Base-by-base conservation (phyloP, 306 rosid genomes). In the Nissolia schottii region DNA sequence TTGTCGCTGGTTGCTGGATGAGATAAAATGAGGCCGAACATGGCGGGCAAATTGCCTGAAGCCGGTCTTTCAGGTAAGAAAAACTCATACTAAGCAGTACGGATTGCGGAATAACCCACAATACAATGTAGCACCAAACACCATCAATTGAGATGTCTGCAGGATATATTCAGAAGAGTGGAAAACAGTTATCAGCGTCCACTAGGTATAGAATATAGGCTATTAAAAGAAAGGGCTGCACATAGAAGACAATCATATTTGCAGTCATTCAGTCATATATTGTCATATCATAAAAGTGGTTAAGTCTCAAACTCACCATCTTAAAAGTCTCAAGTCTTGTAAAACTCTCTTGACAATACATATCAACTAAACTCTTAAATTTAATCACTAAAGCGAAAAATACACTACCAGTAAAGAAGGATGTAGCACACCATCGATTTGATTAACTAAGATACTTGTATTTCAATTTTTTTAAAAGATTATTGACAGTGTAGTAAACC, bases 81-180 rank as follows among this genome's bases (percentile, higher is more conserved):
- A 76, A 85, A 76, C 48, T 82, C 70, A 82, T 75, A 3, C 61
- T 62, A 16, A 81, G 73, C 64, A 83, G 72, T 27, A 70, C 59
- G 23, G 80, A 65, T 71, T 67, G 78, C 55, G 92, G 90, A 78
- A 80, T 73, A 3, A 87, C 86, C 97, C 90, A 88, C 54, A 91
- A 72, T 48, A 91, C 83, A 45, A 88, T n/a, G 80, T 85, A 91
- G 84, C 92, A 91, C 97, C 97, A 91, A 70, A 80, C 70, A 18
- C 97, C 92, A 82, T 85, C 95, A 20, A 95, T 91, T 19, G 95
- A 87, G 60, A 87, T 58, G 67, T 88, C 97, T 88, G 48, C 24
- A 71, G 28, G 66, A 77, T 66, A 60, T 15, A 57, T 45, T 25
- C 27, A 58, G 2, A 64, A 8, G 4, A 62, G 37, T 22, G 64